These are phyloP conservation scores for Protostelium mycophagum DNA, from an alignment of 78 protist genomes.

Conservation along the genomic window DNA sequence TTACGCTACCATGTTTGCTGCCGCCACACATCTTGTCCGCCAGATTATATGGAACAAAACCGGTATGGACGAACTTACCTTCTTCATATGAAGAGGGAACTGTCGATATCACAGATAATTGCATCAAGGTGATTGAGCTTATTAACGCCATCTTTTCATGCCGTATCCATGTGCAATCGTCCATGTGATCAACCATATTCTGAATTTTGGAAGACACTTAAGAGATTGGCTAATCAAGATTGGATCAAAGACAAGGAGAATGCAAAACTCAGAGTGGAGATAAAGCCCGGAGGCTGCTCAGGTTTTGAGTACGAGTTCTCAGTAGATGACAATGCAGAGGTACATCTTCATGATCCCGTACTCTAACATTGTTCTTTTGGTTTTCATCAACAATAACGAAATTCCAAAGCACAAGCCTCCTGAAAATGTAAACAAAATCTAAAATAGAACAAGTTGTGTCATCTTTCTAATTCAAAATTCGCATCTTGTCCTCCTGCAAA, in stretches of 20 bases:
- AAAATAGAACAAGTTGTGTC: slow-evolving; percentile 39
- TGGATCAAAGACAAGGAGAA: not conserved
- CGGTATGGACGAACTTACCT: not conserved
- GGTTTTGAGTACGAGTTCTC: slow-evolving; percentile 45
- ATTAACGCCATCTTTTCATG: too few relatives aligned
- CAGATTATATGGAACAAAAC: not conserved
- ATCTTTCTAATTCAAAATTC: not conserved
- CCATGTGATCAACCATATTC: not conserved
- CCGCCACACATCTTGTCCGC: not conserved
- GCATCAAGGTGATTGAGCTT: too few relatives aligned
- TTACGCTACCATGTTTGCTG: not conserved
- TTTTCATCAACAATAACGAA: too few relatives aligned
- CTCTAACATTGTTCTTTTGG: too few relatives aligned
- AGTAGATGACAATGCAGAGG: not conserved
- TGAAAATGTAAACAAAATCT: slow-evolving; percentile 23
- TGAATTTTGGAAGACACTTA: not conserved
- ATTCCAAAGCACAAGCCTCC: too few relatives aligned
- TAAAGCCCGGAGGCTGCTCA: slow-evolving; percentile 55
- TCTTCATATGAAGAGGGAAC: not conserved
- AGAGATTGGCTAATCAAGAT: not conserved
- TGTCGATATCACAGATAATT: not conserved
- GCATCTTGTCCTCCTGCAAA: not conserved
- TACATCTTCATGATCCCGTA: not conserved
- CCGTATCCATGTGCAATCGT: not conserved
- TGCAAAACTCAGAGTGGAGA: slow-evolving; percentile 40